Base-by-base conservation (phyloP, 345 rosid genomes). In the sweet orange (Citrus sinensis) region DNA sequence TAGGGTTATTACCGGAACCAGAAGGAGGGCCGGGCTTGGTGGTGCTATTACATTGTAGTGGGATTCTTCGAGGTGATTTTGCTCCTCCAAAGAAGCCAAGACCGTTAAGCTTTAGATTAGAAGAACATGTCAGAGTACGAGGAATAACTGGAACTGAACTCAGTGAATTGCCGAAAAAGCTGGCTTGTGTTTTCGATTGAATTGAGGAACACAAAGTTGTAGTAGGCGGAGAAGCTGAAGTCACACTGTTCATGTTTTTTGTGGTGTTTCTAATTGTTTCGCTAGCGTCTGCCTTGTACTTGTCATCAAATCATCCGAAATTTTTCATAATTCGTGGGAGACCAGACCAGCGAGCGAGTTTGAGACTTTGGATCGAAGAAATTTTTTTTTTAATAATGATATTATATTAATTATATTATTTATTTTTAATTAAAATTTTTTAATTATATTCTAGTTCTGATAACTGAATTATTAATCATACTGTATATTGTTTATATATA, bases 1-100 rank as follows among this genome's bases (percentile, higher is more conserved):
- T 42, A 30, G 63, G 51, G 25, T 35, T 70, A 59, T 67, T 30
- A 90, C 89, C 88, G 70, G 88, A 79, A 82, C 78, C 74, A 49
- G n/a, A 22, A 69, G 85, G 71, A 59, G 80, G 76, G 37, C 86
- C 80, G 8, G 87, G 80, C 32, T 75, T 7, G 16, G 81, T 71
- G 83, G 82, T 83, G 83, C 84, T 79, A 71, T 73, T 81, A 68
- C 88, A 84, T 27, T 24, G 82, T 34, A 86, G 59, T 30, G 17
- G 29, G 60, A 71, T 74, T 76, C 85, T 78, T 59, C 35, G 82
- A 34, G 83, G 10, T 17, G 73, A 29, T 4, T 20, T 71, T 40
- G 75, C 29, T 14, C 78, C 72, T 51, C 68, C 67, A 72, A 79
- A 79, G 58, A 79, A 78, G 63, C 82, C 16, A n/a, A 74, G 71